phyloP scores from a whole-genome alignment of 108 stramenopile species.

The Nitzschia sp. region DNA sequence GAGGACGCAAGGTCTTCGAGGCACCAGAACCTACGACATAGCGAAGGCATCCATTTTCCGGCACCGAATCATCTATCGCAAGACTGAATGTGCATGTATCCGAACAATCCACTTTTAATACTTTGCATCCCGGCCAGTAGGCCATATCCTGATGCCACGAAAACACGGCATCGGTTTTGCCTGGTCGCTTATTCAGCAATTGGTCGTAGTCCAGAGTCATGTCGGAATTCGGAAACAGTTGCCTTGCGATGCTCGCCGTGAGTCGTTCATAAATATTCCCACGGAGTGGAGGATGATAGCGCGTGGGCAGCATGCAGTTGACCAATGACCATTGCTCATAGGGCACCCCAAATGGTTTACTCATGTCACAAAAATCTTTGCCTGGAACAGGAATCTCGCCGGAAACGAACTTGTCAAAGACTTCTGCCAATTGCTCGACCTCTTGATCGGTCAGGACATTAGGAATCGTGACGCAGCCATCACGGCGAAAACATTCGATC shows the following conservation, averaged over 20 bases:
- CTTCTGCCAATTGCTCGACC: conserved; percentile 38
- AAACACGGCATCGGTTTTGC: conserved; percentile 46
- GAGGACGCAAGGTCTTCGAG: conserved; percentile 36
- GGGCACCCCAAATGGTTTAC: conserved; percentile 56
- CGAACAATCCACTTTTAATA: conserved; percentile 39
- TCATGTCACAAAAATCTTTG: conserved; percentile 73
- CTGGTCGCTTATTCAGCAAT: conserved; percentile 53
- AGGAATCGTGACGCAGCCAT: conserved; percentile 52
- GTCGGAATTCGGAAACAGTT: conserved; percentile 44
- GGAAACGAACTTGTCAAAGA: conserved; percentile 51
- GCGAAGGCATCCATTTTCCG: conserved; percentile 63
- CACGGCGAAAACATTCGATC: conserved; percentile 47
- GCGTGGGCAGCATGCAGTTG: conserved; percentile 62
- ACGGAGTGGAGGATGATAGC: conserved; percentile 47
- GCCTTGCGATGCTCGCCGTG: conserved; percentile 41
- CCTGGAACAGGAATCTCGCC: conserved; percentile 56
- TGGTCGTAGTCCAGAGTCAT: conserved; percentile 67
- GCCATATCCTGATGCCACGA: conserved; percentile 61
- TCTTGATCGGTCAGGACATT: conserved; percentile 63
- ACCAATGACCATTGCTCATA: conserved; percentile 55
- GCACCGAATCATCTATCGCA: conserved; percentile 57
- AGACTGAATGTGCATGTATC: conserved; percentile 59
- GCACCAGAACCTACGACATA: conserved; percentile 52
- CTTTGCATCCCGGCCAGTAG: conserved; percentile 53
- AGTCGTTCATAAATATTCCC: conserved; percentile 55